Base-by-base conservation (phyloP, 371 early-diverging fungal species). In the Polyrhizophydium stewartii region DNA sequence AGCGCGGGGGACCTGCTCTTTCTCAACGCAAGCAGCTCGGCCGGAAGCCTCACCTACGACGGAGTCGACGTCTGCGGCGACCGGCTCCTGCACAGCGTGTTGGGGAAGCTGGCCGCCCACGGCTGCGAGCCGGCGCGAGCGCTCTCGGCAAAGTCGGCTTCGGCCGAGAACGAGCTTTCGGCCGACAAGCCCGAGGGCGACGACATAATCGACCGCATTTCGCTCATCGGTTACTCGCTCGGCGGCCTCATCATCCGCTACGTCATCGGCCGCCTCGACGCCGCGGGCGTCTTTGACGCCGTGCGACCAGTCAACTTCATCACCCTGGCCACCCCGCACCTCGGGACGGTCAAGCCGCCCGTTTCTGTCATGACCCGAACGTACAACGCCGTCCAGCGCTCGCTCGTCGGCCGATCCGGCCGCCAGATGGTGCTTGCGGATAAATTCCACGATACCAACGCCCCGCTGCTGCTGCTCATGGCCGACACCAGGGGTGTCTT, bases 291-390 rank as follows among this genome's bases (percentile, higher is more conserved):
- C 1, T 22, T 55, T 17, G 35, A 63, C 17, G 22, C 19, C 27
- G 62, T 66, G 38, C 25, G 19, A 0, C 72, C 79, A 13, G 52
- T 63, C 37, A 64, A 74, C 10, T 88, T 83, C 64, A 72, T 81
- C 12, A 87, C 92, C 1, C 83, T 91, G 72, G 92, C 92, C 0
- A 84, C 89, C 16, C 93, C 93, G 6, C 90, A 92, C 69, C 69
- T 90, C 38, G 92, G 93, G 0, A 84, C 74, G 7, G 19, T 16
- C 43, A 16, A 43, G 16, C 43, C 43, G 16, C 43, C 16, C 16
- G 16, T n/a, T 16, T 47, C 3, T 47, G 28, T 47, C 28, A 3
- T 47, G 7, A 16, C 12, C 2, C 52, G 27, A 51, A 19, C 31
- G 52, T 28, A 31, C 33, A 51, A 25, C n/a, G 12, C 2, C 38